Conservation (phyloP, 495 filamentous ascomycete species). For the Penicillium argentinense region DNA sequence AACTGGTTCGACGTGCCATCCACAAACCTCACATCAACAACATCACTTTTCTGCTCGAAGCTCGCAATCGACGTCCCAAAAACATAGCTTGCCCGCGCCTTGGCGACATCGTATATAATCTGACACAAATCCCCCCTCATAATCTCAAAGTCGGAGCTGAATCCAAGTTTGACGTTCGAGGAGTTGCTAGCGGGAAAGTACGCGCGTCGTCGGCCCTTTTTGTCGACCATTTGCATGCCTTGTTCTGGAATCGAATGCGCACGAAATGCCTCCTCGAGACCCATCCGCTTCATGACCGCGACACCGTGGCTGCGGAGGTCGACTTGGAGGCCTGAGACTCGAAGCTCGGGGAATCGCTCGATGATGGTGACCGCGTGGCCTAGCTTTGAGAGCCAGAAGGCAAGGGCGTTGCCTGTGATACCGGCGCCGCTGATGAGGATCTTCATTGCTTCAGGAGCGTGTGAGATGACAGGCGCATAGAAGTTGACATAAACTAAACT, state of each 20-base stretch:
- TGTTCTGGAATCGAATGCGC: slow-evolving; percentile 26
- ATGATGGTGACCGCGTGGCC: slow-evolving; percentile 39
- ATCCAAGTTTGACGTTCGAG: slow-evolving; percentile 25
- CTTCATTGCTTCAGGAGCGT: too few relatives aligned
- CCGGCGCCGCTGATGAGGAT: slow-evolving; percentile 52
- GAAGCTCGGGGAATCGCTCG: slow-evolving; percentile 35
- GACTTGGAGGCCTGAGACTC: slow-evolving; percentile 37
- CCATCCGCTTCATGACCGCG: slow-evolving; percentile 38
- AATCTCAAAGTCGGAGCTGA: slow-evolving; percentile 49
- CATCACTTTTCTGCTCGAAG: slow-evolving; percentile 13
- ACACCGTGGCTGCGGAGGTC: slow-evolving; percentile 43
- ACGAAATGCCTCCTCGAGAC: slow-evolving; percentile 29
- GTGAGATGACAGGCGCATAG: too few relatives aligned
- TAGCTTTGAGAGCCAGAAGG: slow-evolving; percentile 35
- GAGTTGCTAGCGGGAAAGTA: slow-evolving; percentile 30
- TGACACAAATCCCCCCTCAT: slow-evolving; percentile 44
- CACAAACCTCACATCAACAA: slow-evolving; percentile 36
- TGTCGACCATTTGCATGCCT: slow-evolving; percentile 36
- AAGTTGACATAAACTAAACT: too few relatives aligned
- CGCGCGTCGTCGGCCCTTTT: slow-evolving; percentile 15
- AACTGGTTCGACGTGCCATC: slow-evolving; percentile 33
- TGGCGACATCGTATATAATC: slow-evolving; percentile 33
- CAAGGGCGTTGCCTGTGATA: slow-evolving; percentile 36
- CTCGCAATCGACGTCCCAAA: slow-evolving; percentile 28
- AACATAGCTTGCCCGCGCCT: slow-evolving; percentile 12